These are phyloP conservation scores for Ligustrum vulgare DNA, from an alignment of 257 asterid genomes.

Conservation along the genomic window DNA sequence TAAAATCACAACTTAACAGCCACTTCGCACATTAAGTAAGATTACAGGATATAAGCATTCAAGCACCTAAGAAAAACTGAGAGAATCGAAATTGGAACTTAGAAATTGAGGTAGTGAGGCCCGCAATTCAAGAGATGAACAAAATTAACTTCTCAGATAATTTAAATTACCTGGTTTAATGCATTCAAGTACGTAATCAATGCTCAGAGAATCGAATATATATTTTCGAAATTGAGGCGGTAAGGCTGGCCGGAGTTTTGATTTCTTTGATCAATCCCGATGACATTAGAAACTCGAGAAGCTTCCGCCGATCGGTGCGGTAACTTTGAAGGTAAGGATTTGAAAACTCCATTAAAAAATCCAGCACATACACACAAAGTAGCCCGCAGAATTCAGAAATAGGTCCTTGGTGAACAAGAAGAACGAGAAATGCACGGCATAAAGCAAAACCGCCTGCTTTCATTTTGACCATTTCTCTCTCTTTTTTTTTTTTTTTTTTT, in stretches of 20 bases:
- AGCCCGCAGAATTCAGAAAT: background rate
- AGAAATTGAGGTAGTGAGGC: background rate
- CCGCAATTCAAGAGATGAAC: background rate
- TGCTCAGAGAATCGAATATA: slow-evolving; percentile 76
- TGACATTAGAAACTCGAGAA: slow-evolving; percentile 66
- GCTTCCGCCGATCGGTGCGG: slow-evolving; percentile 92
- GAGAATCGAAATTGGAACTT: background rate
- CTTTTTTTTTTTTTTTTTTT: too few relatives aligned
- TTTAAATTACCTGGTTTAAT: slow-evolving; percentile 52
- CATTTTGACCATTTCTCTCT: too few relatives aligned
- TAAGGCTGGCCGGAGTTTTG: slow-evolving; percentile 58
- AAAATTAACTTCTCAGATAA: background rate
- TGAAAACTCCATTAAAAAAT: slow-evolving; percentile 45
- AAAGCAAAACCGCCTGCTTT: too few relatives aligned
- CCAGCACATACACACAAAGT: background rate
- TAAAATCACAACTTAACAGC: background rate
- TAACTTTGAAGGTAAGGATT: slow-evolving; percentile 53
- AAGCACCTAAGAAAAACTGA: background rate
- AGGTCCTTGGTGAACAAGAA: slow-evolving; percentile 22
- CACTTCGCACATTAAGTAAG: background rate
- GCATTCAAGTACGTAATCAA: slow-evolving; percentile 74
- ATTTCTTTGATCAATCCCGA: slow-evolving; percentile 57
- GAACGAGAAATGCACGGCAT: slow-evolving; percentile 25
- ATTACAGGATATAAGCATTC: background rate
- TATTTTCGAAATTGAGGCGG: slow-evolving; percentile 47